A percentile compares a stretch with the other conserved stretches of the same genome.
Conservation (phyloP, 2,329 filamentous ascomycete genomes). For the Coniosporium tulheliwenetii region DNA sequence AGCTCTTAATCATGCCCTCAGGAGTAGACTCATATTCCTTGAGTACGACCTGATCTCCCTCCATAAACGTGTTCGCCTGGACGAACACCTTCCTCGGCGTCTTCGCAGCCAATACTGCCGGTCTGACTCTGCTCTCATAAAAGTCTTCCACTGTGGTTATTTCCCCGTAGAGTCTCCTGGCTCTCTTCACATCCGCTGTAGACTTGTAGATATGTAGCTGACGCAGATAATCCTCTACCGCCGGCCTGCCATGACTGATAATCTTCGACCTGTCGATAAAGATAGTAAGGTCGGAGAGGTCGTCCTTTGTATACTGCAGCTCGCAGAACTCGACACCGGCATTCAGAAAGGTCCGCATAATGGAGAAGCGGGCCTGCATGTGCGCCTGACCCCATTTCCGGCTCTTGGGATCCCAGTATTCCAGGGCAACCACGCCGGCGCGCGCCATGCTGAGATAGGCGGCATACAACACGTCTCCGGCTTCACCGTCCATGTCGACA, state of each 20-base stretch:
- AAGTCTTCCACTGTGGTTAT: conserved; percentile 78
- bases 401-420: conserved; percentile 87
- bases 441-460: conserved; percentile 89
- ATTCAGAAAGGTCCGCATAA: conserved; percentile 69
- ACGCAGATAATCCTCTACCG: conserved; percentile 75
- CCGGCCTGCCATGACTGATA: conserved; percentile 62
- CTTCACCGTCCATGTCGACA: conserved; percentile 55
- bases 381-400: conserved; percentile 88
- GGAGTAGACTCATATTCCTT: conserved; percentile 75
- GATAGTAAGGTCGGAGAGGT: conserved; percentile 69
- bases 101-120: conserved; percentile 60
- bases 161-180: conserved; percentile 64
- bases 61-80: conserved; percentile 72
- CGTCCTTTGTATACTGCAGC: conserved; percentile 57
- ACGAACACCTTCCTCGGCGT: conserved; percentile 85
- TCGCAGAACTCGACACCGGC: conserved; percentile 80
- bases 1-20: conserved; percentile 74
- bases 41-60: conserved; percentile 51
- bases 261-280: conserved; percentile 77
- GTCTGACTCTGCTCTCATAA: conserved; percentile 67
- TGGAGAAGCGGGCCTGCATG: conserved; percentile 82
- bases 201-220: conserved; percentile 88
- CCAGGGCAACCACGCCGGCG: conserved; percentile 73
- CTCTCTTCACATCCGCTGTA: conserved; percentile 66
- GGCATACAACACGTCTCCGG: conserved; percentile 75